These are phyloP conservation scores for Saccharata proteae DNA, from an alignment of 2,329 filamentous ascomycete genomes.

Conservation along the genomic window DNA sequence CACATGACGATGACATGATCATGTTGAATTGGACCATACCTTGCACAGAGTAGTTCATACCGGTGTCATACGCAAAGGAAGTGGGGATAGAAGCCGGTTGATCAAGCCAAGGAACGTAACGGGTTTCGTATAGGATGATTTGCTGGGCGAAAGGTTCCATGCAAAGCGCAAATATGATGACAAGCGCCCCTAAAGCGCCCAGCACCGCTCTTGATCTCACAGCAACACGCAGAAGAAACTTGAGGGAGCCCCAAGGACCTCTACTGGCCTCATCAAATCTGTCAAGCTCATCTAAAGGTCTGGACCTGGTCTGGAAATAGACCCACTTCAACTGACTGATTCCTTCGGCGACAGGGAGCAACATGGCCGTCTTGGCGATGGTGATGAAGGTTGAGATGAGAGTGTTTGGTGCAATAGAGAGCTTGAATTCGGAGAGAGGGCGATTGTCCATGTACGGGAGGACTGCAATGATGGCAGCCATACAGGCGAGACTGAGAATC, in stretches of 20 bases:
- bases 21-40: no score
- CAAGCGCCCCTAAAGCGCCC: constrained; percentile 7
- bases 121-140: constrained; percentile 7
- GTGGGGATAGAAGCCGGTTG: no score
- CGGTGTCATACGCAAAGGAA: no score
- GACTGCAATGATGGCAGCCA: constrained; percentile 8
- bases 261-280: constrained; percentile 18
- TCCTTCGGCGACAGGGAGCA: constrained; percentile 20
- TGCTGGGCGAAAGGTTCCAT: constrained; percentile 11
- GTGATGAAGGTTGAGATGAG: constrained; percentile 23
- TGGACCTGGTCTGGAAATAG: constrained; percentile 12
- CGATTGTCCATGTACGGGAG: constrained; percentile 7
- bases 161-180: constrained; percentile 8
- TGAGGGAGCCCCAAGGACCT: constrained; percentile 5
- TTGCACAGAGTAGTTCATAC: no score
- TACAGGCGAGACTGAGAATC: constrained; percentile 9
- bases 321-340: constrained; percentile 27
- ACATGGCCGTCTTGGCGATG: constrained; percentile 17
- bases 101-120: constrained; percentile 5
- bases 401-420: constrained; percentile 17
- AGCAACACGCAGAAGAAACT: neutral
- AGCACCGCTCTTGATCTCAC: constrained; percentile 1
- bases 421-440: constrained; percentile 10
- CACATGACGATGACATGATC: no score
- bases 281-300: constrained; percentile 15